Evolutionary conservation across 495 filamentous ascomycete genomes (phyloP), one percentile per base, ranked within the genome.

Genomic region (Amorphotheca resinae): DNA sequence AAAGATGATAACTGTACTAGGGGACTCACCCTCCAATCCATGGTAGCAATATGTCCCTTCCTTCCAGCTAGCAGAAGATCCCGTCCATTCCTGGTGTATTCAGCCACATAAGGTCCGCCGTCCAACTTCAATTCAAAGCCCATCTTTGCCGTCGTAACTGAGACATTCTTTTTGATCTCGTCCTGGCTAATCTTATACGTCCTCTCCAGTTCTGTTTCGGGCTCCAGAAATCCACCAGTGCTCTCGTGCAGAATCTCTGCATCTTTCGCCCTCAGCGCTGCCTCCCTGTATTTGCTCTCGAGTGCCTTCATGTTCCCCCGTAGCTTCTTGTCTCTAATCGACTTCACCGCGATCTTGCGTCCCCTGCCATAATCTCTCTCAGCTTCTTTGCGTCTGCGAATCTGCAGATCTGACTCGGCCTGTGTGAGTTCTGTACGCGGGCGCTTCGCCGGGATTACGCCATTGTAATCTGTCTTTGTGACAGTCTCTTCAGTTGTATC

Each of bases 201-300:
- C 56, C 74, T 67, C 58, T 98, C 91, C 38, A 98, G 71, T 59
- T 84, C 89, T 17, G 66, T 69, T 58, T 98, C 93, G 9, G 93
- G 75, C 59, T 96, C 84, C 28, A 98, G 61, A 51, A 91, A 91
- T 5, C 91, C 91, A 15, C 72, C 67, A n/a, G 78, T 69, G 54
- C 93, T 84, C 59, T 95, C 89, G 28, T 89, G 74, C 33, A 98
- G 68, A 47, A 96, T 93, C 66, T 96, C 93, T 4, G 87, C 86
- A 76, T 96, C 87, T 58, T 88, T 86, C 4, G 89, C 84, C 57
- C 79, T 77, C 7, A 91, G 60, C 0, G 80, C 63, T 1, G 88
- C 88, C 54, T 79, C 72, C 59, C 87, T 76, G 62, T 88, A 87
- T 58, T 84, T 87, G 36, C 63, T 64, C 55, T 98, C 91, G 36